These are phyloP conservation scores for Paratinospora sagittata DNA, from an alignment of 164 flowering plant genomes.

Conservation along the genomic window DNA sequence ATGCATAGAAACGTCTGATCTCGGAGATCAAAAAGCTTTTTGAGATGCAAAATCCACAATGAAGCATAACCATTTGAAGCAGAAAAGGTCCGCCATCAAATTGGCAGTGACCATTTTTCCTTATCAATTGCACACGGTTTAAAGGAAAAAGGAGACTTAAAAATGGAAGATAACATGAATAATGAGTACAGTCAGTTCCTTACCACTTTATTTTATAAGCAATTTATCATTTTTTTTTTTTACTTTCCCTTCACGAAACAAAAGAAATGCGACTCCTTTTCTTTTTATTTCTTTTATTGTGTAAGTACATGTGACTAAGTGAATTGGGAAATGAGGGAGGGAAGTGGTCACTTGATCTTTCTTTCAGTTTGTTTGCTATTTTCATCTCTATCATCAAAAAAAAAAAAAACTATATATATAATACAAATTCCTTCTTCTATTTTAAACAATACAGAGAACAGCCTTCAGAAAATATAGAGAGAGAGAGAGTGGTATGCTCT, in stretches of 20 bases:
- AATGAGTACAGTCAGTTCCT: neutral
- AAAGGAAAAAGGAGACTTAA: no score
- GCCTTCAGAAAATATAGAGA: no score
- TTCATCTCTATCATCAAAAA: neutral
- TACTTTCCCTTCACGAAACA: neutral
- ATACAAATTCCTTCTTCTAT: neutral
- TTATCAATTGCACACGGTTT: neutral
- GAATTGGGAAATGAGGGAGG: no score
- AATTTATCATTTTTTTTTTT: neutral
- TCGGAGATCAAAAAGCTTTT: neutral
- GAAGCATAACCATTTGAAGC: neutral
- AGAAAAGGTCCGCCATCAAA: neutral
- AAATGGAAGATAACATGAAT: neutral
- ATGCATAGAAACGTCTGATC: neutral
- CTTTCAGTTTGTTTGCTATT: neutral
- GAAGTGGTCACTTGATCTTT: neutral
- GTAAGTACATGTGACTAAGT: no score
- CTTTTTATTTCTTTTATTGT: no score
- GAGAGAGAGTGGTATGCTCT: no score
- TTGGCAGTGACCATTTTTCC: no score
- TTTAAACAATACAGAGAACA: no score
- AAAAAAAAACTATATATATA: neutral
- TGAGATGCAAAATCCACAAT: neutral
- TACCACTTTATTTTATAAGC: no score
- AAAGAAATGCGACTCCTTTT: neutral